Percentiles rank a stretch among this genome's conserved stretches.
These are phyloP conservation scores for Pyrenopolyporus hunteri DNA, from an alignment of 495 filamentous ascomycete species.

Conservation along the genomic window DNA sequence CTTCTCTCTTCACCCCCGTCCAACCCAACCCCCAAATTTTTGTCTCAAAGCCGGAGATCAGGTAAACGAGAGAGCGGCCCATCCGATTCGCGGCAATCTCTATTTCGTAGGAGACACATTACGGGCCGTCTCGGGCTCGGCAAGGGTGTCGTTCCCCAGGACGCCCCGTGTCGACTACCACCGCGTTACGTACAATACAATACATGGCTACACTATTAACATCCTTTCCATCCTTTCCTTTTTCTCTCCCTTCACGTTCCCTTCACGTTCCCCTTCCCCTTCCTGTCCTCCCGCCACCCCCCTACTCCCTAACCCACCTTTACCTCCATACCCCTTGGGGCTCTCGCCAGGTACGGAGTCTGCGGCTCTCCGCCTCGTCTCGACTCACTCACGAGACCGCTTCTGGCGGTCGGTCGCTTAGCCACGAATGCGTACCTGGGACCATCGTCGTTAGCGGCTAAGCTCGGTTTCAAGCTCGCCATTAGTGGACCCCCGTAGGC, in stretches of 20 bases:
- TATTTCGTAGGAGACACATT: neutral
- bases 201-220: too few species aligned
- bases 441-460: conserved; percentile 18
- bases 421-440: conserved; percentile 23
- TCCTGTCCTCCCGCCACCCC: too few species aligned
- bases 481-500: too few species aligned
- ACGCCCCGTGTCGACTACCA: conserved; percentile 17
- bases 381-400: neutral
- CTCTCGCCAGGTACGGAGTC: too few species aligned
- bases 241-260: neutral
- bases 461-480: too few species aligned
- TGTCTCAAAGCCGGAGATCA: conserved; percentile 25
- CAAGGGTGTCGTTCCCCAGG: conserved; percentile 28
- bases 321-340: too few species aligned
- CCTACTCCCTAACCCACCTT: neutral
- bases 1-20: too few species aligned
- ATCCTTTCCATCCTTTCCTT: neutral
- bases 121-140: conserved; percentile 39
- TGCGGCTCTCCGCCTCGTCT: neutral
- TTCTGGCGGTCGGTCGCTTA: neutral
- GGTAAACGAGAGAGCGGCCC: conserved; percentile 24
- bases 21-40: conserved; percentile 18
- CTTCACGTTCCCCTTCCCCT: too few species aligned
- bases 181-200: too few species aligned
- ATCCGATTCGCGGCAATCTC: conserved; percentile 29